Base-by-base conservation (phyloP, 306 rosid species). In the Mimosa pudica region DNA sequence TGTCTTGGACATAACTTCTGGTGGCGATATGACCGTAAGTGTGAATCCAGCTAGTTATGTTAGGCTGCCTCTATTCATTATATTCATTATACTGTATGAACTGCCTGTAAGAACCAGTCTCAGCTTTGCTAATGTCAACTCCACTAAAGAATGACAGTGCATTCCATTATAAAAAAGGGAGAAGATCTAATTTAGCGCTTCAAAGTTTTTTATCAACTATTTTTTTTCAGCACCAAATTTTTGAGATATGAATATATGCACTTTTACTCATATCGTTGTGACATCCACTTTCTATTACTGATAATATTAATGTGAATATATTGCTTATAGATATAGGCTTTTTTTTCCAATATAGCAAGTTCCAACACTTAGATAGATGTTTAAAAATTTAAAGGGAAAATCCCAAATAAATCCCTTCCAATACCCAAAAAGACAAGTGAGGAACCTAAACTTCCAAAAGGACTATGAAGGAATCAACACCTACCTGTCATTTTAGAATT, bases 21-120 rank as follows among this genome's bases (percentile, higher is more conserved):
- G 98, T 61, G 98, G 98, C 83, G 92, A 89, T 85, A 92, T 94
- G 96, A 69, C 84, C 65, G 98, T 94, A 87, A 90, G 98, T 92
- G 74, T n/a, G 17, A 55, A 55, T 77, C 11, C 44, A 18, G 44
- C 76, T 55, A 33, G 17, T 45, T 51, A 73, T 69, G 78, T 70
- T 70, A 35, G 60, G 65, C 72, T 36, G 45, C 30, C 30, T 45
- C 67, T 42, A 38, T 75, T 84, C 48, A 44, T 51, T 30, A 48
- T 51, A 72, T 70, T 52, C 38, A 68, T 78, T 52, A 52, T 16
- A 52, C 18, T 4, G 60, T 49, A 36, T 78, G 46, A 51, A 57
- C 71, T 67, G 18, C 14, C 14, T 9, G 6, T 30, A 10, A 30
- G 16, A 61, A 61, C 41, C 45, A 62, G 44, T 61, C 60, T 57